Evolutionary conservation across 2,329 filamentous ascomycete genomes (phyloP).

Genomic region (Aspergillus unguis): DNA sequence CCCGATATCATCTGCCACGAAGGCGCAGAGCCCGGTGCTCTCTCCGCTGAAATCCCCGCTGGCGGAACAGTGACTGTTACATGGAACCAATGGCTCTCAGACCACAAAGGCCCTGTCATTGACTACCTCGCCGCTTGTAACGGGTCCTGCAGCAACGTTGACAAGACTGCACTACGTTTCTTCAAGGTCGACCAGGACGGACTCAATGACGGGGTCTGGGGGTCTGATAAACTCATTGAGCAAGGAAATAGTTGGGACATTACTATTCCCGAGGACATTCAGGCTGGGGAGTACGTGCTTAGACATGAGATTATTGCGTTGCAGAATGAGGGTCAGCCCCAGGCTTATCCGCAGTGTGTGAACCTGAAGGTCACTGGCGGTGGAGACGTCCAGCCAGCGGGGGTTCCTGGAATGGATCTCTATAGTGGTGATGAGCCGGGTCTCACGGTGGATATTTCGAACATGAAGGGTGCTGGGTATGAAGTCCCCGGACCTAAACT

Average conservation of each 20-base stretch:
- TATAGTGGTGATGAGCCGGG: constrained; percentile 55
- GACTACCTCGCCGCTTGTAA: constrained; percentile 59
- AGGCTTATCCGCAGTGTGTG: constrained; percentile 55
- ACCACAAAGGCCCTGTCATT: constrained; percentile 60
- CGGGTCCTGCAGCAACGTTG: constrained; percentile 51
- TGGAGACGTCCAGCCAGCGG: constrained; percentile 43
- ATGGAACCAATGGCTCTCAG: constrained; percentile 63
- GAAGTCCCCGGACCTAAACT: too few relatives aligned
- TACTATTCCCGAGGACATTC: constrained; percentile 43
- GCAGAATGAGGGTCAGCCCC: constrained; percentile 42
- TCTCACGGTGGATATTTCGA: constrained; percentile 30
- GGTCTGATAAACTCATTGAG: constrained; percentile 48
- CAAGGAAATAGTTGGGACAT: constrained; percentile 41
- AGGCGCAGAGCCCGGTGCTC: constrained; percentile 49
- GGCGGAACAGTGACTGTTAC: constrained; percentile 56
- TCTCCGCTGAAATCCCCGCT: constrained; percentile 54
- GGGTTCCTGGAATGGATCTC: constrained; percentile 49
- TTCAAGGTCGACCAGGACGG: constrained; percentile 61
- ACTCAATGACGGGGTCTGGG: constrained; percentile 52
- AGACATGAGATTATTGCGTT: constrained; percentile 53
- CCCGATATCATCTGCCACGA: constrained; percentile 60
- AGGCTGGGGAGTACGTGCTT: constrained; percentile 49
- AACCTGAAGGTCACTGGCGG: constrained; percentile 57
- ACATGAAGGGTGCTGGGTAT: too few relatives aligned
- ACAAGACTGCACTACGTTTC: constrained; percentile 52